Conservation (phyloP, 352 stramenopile genomes). For the Globisporangium paddicum region DNA sequence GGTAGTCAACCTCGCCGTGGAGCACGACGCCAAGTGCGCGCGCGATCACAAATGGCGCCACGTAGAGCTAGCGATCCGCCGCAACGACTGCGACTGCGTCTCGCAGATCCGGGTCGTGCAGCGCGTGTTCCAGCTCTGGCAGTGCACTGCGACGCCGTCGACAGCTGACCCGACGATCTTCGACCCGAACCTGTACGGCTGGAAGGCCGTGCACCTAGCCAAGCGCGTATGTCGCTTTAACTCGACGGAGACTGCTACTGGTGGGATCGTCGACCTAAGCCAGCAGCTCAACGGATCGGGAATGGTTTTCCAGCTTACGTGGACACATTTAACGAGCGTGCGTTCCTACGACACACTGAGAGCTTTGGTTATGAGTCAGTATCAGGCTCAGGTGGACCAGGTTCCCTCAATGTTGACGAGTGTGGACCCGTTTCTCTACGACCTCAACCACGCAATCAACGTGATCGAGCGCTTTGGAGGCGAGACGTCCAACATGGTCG, state of each 20-base stretch:
- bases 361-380: constrained; percentile 35
- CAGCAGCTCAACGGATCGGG: constrained; percentile 20
- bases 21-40: constrained; percentile 80
- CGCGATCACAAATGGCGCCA: constrained; percentile 94
- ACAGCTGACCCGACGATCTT: constrained; percentile 20
- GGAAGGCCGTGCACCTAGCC: constrained; percentile 44
- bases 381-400: constrained; percentile 20
- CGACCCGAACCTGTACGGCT: constrained; percentile 49
- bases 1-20: constrained; percentile 59
- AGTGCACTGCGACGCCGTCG: constrained; percentile 74
- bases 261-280: constrained; percentile 23
- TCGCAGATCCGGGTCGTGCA: constrained; percentile 83
- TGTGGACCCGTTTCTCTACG: constrained; percentile 91
- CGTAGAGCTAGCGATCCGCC: constrained; percentile 80
- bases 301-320: constrained; percentile 64
- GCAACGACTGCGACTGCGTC: constrained; percentile 91
- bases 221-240: constrained; percentile 53
- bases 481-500: constrained; percentile 71
- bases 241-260: constrained; percentile 8
- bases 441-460: constrained; percentile 86
- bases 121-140: constrained; percentile 92
- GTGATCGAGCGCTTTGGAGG: constrained; percentile 87
- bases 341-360: constrained; percentile 79
- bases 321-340: constrained; percentile 56
- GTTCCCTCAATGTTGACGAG: constrained; percentile 22